Base-by-base conservation (phyloP, 169 alveolate genomes). In the Babesia gibsoni region DNA sequence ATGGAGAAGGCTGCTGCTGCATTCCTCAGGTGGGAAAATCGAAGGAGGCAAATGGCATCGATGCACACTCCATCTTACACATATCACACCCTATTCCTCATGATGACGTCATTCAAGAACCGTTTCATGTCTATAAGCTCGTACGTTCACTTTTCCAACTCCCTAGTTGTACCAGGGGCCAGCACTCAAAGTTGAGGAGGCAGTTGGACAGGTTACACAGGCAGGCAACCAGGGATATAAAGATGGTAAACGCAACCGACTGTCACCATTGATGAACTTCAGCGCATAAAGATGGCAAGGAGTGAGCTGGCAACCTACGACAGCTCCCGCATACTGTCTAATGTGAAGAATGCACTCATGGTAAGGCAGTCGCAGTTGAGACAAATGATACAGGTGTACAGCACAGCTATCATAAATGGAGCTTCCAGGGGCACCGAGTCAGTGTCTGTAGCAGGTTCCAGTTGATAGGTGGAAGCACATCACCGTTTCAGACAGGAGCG, bases 241-340 rank as follows among this genome's bases (percentile, higher is more conserved):
- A 73, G 36, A 29, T 39, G 33, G 84, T 73, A 63, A 16, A 43
- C 25, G 25, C 22, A 48, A 2, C 12, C 25, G n/a, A 37, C 29
- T 25, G 12, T 33, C 25, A 3, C 12, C 18, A 54, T 8, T 8
- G n/a, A n/a, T n/a, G 27, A 6, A 18, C 18, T 52, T 29, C 54
- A 66, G 77, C 35, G 77, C 12, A 37, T 73, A 27, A 53, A 64
- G 46, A 50, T 52, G 69, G 84, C 77, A 20, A 50, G 59, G 29
- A 56, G 53, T 29, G 59, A 63, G 52, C 35, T 56, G 68, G 35
- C 45, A 7, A 30, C 32, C 29, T 42, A 36, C 42, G 74, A 66
- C 67, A 48, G 64, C 33, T 23, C 75, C 18, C 58, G 67, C 30
- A 30, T 61, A 6, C 58, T 61, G 25, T 33, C 72, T 20, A 42